phyloP scores from a whole-genome alignment of 371 early-diverging fungal species.

The Fennellomyces sp. region DNA sequence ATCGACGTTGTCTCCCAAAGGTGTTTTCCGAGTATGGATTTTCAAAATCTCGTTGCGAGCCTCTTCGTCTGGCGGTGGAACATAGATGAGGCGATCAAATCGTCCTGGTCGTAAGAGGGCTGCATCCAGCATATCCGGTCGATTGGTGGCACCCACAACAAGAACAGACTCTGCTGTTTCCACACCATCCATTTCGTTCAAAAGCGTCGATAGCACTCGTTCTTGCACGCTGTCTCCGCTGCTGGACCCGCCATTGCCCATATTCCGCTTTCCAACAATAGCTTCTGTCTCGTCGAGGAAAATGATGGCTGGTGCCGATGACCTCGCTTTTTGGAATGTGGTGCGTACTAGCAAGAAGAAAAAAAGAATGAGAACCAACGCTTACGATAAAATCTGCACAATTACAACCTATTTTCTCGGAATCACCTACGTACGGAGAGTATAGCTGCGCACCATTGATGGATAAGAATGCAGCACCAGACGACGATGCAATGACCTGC shows the following conservation, averaged over 20 bases:
- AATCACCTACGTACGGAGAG: constrained; percentile 94
- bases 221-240: constrained; percentile 86
- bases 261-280: constrained; percentile 90
- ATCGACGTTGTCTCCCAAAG: constrained; percentile 73
- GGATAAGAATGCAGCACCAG: constrained; percentile 82
- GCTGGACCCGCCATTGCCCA: constrained; percentile 63
- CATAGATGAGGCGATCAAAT: constrained; percentile 92
- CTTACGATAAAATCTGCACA: background rate
- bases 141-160: constrained; percentile 95
- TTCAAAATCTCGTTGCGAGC: constrained; percentile 85
- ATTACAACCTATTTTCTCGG: constrained; percentile 62
- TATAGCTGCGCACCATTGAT: constrained; percentile 91
- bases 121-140: constrained; percentile 95
- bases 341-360: constrained; percentile 71
- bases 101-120: constrained; percentile 96
- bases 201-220: constrained; percentile 83
- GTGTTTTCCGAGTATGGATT: constrained; percentile 85
- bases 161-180: constrained; percentile 75
- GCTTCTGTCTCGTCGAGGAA: constrained; percentile 99
- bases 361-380: no score
- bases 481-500: constrained; percentile 78
- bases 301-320: constrained; percentile 89
- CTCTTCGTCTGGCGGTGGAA: constrained; percentile 86
- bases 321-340: constrained; percentile 85
- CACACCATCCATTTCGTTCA: constrained; percentile 98